Percentiles rank a stretch among this genome's conserved stretches.
phyloP scores from a whole-genome alignment of 139 green algal species.

The Chlamydomonas urium region DNA sequence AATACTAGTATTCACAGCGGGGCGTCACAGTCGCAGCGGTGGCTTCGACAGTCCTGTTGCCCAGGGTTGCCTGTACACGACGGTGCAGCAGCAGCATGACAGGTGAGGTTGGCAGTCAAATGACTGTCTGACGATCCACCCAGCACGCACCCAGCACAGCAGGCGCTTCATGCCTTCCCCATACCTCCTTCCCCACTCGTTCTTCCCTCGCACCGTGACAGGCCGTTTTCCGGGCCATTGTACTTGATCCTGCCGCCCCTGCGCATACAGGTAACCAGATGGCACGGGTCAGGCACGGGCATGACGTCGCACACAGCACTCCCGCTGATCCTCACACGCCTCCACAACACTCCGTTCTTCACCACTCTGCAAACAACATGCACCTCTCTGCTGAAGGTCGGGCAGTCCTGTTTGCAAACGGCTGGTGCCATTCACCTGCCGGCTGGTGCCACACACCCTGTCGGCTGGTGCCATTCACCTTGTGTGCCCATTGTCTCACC shows the following conservation, averaged over 20 bases:
- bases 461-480: neutral
- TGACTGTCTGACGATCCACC: neutral
- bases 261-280: neutral
- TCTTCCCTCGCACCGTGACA: neutral
- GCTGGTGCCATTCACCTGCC: neutral
- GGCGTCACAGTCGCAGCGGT: constrained; percentile 2
- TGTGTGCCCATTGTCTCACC: neutral
- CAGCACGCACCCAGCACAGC: neutral
- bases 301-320: neutral
- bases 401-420: neutral
- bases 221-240: neutral
- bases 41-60: constrained; percentile 1
- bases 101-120: no score
- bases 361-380: neutral
- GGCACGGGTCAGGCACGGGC: neutral
- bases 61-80: neutral
- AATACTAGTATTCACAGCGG: no score
- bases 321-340: neutral
- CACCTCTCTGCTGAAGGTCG: neutral
- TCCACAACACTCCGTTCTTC: neutral
- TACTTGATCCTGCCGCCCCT: constrained; percentile 7
- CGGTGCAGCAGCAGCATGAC: neutral
- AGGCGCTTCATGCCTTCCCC: neutral
- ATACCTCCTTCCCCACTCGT: neutral
- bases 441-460: neutral